Conservation (phyloP, 805 yeast species). For the Candida insectorum region DNA sequence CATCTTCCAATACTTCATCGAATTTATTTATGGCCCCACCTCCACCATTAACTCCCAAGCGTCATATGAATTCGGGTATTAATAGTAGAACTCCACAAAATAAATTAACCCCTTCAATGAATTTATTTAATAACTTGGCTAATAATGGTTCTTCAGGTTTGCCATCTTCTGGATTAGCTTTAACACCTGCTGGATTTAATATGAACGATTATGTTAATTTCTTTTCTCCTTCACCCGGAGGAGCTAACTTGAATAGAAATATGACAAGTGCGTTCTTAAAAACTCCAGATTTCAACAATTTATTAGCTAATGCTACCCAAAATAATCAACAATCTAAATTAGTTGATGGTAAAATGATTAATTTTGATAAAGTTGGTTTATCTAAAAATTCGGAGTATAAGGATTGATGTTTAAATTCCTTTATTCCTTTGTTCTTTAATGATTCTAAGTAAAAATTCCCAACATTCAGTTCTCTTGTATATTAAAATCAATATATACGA, state of each 20-base stretch:
- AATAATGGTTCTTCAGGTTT: slow-evolving; percentile 17
- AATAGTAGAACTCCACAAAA: slow-evolving; percentile 38
- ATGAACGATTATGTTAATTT: slow-evolving; percentile 80
- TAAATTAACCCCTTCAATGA: slow-evolving; percentile 38
- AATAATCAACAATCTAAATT: slow-evolving; percentile 13
- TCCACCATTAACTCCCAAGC: slow-evolving; percentile 40
- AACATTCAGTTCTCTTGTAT: too few relatives aligned
- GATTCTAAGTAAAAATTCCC: too few relatives aligned
- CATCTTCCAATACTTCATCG: slow-evolving; percentile 13
- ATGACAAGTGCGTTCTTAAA: slow-evolving; percentile 19
- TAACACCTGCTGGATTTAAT: slow-evolving; percentile 68
- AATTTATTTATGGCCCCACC: slow-evolving; percentile 37
- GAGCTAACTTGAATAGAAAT: slow-evolving; percentile 15
- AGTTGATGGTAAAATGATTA: slow-evolving; percentile 43
- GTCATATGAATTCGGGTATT: slow-evolving; percentile 18
- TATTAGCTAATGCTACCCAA: slow-evolving; percentile 13
- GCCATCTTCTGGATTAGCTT: slow-evolving; percentile 42
- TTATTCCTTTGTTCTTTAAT: too few relatives aligned
- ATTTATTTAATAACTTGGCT: slow-evolving; percentile 19
- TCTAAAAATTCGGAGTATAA: slow-evolving; percentile 8
- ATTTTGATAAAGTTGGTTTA: slow-evolving; percentile 38
- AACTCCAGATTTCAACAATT: slow-evolving; percentile 40
- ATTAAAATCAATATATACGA: too few relatives aligned
- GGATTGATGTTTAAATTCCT: slow-evolving; percentile 1
- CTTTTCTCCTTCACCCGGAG: slow-evolving; percentile 67